These are phyloP conservation scores for Mollisiaceae sp. DNA, from an alignment of 2,329 filamentous ascomycete species.

Conservation along the genomic window DNA sequence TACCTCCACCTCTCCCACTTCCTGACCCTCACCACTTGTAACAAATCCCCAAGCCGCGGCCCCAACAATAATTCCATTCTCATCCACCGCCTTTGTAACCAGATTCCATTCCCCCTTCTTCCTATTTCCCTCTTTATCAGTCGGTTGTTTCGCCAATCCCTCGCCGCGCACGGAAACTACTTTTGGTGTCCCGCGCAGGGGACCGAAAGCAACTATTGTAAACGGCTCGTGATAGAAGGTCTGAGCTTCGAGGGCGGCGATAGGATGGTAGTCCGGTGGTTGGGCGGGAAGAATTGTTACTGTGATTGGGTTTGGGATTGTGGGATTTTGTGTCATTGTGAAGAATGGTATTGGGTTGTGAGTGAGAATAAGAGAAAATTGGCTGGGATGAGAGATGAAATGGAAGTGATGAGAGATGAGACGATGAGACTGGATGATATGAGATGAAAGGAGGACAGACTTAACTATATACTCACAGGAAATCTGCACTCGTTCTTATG, in stretches of 20 bases:
- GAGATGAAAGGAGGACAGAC: not conserved
- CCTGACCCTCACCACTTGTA: constrained; percentile 1
- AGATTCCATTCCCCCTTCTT: constrained; percentile 2
- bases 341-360: not conserved
- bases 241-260: constrained; percentile 24
- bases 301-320: not conserved
- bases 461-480: not conserved
- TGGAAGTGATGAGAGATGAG: not conserved
- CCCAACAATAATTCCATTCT: constrained; percentile 27
- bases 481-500: not conserved
- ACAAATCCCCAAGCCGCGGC: constrained; percentile 29
- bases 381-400: not conserved
- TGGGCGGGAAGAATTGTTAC: constrained; percentile 8
- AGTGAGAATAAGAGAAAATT: not conserved
- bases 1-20: constrained; percentile 8
- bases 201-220: constrained; percentile 23
- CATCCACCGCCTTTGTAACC: constrained; percentile 29
- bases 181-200: constrained; percentile 11
- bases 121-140: not conserved
- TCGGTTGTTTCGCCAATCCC: constrained; percentile 11
- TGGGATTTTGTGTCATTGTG: not conserved
- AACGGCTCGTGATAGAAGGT: constrained; percentile 28
- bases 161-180: constrained; percentile 12
- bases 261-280: constrained; percentile 15
- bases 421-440: too few species aligned